Percentiles rank a stretch among this genome's conserved stretches.
These are phyloP conservation scores for Zea luxurians DNA, from an alignment of 176 grass and related monocot genomes.

Conservation along the genomic window DNA sequence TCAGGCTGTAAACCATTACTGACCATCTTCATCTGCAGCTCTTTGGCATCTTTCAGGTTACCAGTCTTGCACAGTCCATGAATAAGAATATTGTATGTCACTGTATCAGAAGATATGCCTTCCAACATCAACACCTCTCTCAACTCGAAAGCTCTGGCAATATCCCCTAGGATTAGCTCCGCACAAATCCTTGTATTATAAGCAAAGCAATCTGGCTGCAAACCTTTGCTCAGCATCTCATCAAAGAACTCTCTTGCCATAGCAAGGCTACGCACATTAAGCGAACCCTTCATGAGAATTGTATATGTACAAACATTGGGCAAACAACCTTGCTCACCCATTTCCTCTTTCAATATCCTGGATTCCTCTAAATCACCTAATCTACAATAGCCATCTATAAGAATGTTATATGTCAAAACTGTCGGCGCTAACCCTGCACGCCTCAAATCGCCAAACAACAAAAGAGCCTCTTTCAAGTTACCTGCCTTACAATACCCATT, in stretches of 20 bases:
- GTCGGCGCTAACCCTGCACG: conserved; percentile 45
- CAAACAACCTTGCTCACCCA: conserved; percentile 41
- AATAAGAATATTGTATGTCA: conserved; percentile 78
- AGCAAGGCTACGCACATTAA: conserved; percentile 48
- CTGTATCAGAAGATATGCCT: conserved; percentile 58
- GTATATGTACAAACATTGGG: conserved; percentile 72
- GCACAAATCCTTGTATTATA: conserved; percentile 49
- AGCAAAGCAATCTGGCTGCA: conserved; percentile 57
- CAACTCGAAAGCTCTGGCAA: conserved; percentile 50
- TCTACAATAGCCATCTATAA: conserved; percentile 66
- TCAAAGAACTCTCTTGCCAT: conserved; percentile 54
- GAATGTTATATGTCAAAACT: conserved; percentile 68
- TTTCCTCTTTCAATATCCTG: conserved; percentile 62
- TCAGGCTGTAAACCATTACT: conserved; percentile 63
- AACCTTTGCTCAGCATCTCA: conserved; percentile 62
- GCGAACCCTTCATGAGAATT: conserved; percentile 63
- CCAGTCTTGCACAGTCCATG: conserved; percentile 71
- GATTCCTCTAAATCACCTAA: conserved; percentile 47
- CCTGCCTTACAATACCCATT: conserved; percentile 55
- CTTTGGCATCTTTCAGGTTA: conserved; percentile 59
- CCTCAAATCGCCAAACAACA: conserved; percentile 56
- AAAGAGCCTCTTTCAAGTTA: conserved; percentile 52
- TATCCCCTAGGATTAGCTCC: conserved; percentile 50
- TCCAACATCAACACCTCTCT: conserved; percentile 56
- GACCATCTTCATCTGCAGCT: conserved; percentile 50